Evolutionary conservation across 2,329 filamentous ascomycete genomes (phyloP).

Genomic region (Penicillium decumbens): DNA sequence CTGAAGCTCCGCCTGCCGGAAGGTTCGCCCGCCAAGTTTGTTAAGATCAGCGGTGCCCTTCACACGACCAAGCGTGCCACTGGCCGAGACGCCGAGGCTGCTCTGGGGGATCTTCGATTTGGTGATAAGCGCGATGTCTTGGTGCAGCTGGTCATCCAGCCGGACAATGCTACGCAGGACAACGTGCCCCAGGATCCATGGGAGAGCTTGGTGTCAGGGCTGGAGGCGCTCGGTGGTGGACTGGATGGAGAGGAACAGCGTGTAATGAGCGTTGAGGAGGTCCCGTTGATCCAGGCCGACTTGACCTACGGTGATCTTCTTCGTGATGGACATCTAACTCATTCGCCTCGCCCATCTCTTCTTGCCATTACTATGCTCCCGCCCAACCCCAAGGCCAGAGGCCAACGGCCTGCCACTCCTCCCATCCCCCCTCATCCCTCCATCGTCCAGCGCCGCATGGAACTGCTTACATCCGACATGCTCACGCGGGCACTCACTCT

Average conservation of each 20-base stretch:
- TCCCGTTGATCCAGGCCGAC: constrained; percentile 92
- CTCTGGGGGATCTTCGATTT: constrained; percentile 85
- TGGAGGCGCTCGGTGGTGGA: constrained; percentile 86
- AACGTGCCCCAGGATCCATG: constrained; percentile 87
- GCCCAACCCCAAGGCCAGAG: constrained; percentile 59
- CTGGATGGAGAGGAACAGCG: constrained; percentile 82
- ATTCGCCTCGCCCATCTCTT: constrained; percentile 82
- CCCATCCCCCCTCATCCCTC: constrained; percentile 92
- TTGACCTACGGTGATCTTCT: constrained; percentile 90
- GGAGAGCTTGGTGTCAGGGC: constrained; percentile 92
- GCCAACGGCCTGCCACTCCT: constrained; percentile 55
- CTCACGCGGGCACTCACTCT: constrained; percentile 85
- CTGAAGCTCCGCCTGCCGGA: constrained; percentile 90
- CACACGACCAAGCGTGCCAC: constrained; percentile 96
- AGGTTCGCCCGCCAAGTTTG: constrained; percentile 94
- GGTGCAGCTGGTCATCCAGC: constrained; percentile 86
- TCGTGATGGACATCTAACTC: constrained; percentile 76
- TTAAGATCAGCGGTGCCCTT: constrained; percentile 94
- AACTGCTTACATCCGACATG: constrained; percentile 96
- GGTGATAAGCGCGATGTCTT: constrained; percentile 93
- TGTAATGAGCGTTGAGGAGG: constrained; percentile 81
- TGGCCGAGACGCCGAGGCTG: constrained; percentile 87
- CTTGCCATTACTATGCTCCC: constrained; percentile 92
- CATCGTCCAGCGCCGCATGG: constrained; percentile 95
- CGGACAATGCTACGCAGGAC: constrained; percentile 77